phyloP scores from a whole-genome alignment of 306 rosid species.

The Adenanthera pavonina region DNA sequence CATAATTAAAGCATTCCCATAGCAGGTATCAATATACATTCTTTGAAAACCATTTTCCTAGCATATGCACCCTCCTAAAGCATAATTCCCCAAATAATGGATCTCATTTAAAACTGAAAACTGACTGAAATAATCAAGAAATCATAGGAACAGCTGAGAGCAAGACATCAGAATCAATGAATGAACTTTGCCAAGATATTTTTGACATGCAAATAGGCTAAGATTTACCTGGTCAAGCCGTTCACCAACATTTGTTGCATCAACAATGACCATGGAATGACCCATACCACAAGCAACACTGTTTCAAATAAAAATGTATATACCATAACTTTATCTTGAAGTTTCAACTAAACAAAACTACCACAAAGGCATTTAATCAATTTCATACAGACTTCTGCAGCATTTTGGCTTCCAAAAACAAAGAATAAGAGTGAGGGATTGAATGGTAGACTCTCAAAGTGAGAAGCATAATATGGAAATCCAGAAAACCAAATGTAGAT shows the following conservation, averaged over 20 bases:
- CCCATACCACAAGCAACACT: conserved; percentile 94
- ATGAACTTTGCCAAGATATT: neutral
- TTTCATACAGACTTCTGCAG: neutral
- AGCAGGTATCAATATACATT: conserved; percentile 3
- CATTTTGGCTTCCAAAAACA: conserved; percentile 3
- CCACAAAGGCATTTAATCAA: neutral
- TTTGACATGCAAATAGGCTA: neutral
- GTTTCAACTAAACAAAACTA: neutral
- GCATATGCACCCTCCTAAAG: neutral
- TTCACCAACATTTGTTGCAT: conserved; percentile 72
- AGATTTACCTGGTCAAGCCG: conserved; percentile 83
- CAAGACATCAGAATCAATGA: neutral
- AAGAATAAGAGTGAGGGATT: neutral
- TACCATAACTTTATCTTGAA: conserved; percentile 29
- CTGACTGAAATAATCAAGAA: neutral
- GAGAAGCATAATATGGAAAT: neutral
- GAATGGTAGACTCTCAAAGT: neutral
- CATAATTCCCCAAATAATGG: neutral
- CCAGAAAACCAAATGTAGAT: conserved; percentile 1
- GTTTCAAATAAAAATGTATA: conserved; percentile 38
- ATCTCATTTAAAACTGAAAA: conserved; percentile 9
- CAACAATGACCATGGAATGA: conserved; percentile 90
- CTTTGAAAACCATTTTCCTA: neutral
- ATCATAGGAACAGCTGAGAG: neutral
- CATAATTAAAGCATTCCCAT: neutral